phyloP scores from a whole-genome alignment of 495 filamentous ascomycete species.

The Aspergillus hancockii region DNA sequence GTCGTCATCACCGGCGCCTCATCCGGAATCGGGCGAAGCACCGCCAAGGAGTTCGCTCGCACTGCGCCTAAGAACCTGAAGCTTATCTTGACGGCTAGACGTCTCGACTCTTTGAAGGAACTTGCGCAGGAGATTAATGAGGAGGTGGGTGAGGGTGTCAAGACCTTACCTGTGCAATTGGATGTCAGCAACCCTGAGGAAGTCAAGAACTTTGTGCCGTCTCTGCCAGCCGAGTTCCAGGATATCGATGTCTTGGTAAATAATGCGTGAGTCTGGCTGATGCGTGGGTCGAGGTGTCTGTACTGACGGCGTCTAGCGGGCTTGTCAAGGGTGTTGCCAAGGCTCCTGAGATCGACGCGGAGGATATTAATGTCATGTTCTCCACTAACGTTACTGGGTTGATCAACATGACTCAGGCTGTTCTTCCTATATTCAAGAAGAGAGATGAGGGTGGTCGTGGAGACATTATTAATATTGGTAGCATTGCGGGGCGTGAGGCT shows the following conservation, averaged over 20 bases:
- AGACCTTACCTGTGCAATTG: conserved; percentile 77
- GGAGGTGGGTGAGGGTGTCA: conserved; percentile 78
- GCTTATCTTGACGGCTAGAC: conserved; percentile 83
- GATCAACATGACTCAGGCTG: conserved; percentile 95
- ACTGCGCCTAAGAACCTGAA: conserved; percentile 79
- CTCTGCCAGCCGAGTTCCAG: conserved; percentile 78
- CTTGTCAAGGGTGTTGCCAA: conserved; percentile 86
- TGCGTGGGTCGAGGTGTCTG: not conserved
- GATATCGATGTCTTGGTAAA: conserved; percentile 92
- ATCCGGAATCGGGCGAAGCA: conserved; percentile 86
- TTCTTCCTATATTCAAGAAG: conserved; percentile 82
- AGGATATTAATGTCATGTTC: conserved; percentile 88
- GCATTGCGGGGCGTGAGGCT: conserved; percentile 87
- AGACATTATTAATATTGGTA: conserved; percentile 97
- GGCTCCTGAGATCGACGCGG: conserved; percentile 77
- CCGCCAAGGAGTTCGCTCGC: conserved; percentile 88
- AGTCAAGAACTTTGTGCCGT: conserved; percentile 70
- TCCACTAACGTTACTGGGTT: conserved; percentile 90
- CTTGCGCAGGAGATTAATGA: conserved; percentile 75
- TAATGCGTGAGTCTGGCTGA: conserved; percentile 73
- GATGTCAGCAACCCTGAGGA: conserved; percentile 84
- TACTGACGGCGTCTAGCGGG: conserved; percentile 53
- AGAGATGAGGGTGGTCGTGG: conserved; percentile 76
- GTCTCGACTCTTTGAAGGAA: conserved; percentile 74
- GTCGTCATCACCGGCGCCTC: conserved; percentile 91